A percentile compares a stretch with the other conserved stretches of the same genome.
phyloP scores from a whole-genome alignment of 176 grass and related monocot genomes.

The Neostapfia colusana region DNA sequence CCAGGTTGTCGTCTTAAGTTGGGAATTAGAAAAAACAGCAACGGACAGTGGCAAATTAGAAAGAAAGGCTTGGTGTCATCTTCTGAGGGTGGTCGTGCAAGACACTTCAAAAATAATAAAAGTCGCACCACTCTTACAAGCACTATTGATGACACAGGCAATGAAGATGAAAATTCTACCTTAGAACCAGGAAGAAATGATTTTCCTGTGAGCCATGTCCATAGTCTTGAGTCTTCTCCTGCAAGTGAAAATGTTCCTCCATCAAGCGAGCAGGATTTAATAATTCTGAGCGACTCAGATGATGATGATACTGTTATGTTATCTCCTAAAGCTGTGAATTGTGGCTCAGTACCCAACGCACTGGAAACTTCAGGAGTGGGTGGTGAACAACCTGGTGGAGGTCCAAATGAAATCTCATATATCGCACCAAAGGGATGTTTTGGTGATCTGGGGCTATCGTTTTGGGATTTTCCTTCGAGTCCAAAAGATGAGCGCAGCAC shows the following conservation, averaged over 20 bases:
- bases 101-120: slow-evolving; percentile 32
- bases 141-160: slow-evolving; percentile 25
- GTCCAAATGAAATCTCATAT: slow-evolving; percentile 38
- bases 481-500: slow-evolving; percentile 31
- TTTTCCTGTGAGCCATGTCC: slow-evolving; percentile 22
- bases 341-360: slow-evolving; percentile 23
- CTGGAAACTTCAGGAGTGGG: slow-evolving; percentile 44
- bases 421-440: slow-evolving; percentile 43
- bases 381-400: slow-evolving; percentile 40
- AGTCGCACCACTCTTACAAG: slow-evolving; percentile 27
- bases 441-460: slow-evolving; percentile 56
- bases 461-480: slow-evolving; percentile 55
- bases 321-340: slow-evolving; percentile 45
- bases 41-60: slow-evolving; percentile 48
- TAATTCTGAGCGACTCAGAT: slow-evolving; percentile 88
- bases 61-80: slow-evolving; percentile 31
- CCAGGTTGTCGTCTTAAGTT: slow-evolving; percentile 45
- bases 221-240: slow-evolving; percentile 52
- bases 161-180: slow-evolving; percentile 32
- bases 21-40: slow-evolving; percentile 54
- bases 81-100: slow-evolving; percentile 30
- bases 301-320: slow-evolving; percentile 75
- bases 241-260: slow-evolving; percentile 40
- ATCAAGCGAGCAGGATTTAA: slow-evolving; percentile 54
- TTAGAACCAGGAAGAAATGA: slow-evolving; percentile 34